Conservation (phyloP, 139 green algal genomes). For the Microglena sp. region DNA sequence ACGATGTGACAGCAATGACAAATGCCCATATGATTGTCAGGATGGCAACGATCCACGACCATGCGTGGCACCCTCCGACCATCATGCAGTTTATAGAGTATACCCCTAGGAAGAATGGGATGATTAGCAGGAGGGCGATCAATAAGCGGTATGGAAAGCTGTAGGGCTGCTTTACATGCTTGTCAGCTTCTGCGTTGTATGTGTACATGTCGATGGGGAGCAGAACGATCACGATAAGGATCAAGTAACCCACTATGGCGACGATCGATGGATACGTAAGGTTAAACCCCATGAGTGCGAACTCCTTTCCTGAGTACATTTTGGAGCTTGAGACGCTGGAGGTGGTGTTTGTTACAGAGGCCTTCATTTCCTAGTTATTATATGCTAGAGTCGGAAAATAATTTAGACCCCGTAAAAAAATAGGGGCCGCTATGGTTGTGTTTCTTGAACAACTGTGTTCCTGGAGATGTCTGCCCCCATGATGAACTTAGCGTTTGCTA, state of each 20-base stretch:
- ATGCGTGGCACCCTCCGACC: conserved; percentile 5
- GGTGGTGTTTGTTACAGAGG: no score
- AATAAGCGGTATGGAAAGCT: conserved; percentile 7
- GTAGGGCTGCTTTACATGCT: conserved; percentile 8
- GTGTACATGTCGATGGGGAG: conserved; percentile 15
- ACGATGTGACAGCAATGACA: not conserved
- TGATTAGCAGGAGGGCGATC: conserved; percentile 8
- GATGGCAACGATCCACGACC: conserved; percentile 11
- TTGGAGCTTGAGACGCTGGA: no score
- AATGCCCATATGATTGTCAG: conserved; percentile 8
- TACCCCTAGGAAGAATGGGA: conserved; percentile 11
- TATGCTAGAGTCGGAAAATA: no score
- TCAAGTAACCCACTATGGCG: conserved; percentile 7
- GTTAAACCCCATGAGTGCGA: not conserved
- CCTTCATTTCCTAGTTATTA: no score
- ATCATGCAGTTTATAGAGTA: conserved; percentile 16
- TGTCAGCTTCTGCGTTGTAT: not conserved
- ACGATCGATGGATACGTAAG: conserved; percentile 7
- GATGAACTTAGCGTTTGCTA: no score
- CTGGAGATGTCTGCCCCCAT: no score
- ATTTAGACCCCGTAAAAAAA: no score
- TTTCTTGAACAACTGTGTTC: no score
- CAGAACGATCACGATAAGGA: conserved; percentile 7
- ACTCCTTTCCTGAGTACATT: no score
- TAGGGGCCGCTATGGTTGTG: no score